Evolutionary conservation across 176 grass and related monocot species (phyloP).

Genomic region (Puya raimondii): DNA sequence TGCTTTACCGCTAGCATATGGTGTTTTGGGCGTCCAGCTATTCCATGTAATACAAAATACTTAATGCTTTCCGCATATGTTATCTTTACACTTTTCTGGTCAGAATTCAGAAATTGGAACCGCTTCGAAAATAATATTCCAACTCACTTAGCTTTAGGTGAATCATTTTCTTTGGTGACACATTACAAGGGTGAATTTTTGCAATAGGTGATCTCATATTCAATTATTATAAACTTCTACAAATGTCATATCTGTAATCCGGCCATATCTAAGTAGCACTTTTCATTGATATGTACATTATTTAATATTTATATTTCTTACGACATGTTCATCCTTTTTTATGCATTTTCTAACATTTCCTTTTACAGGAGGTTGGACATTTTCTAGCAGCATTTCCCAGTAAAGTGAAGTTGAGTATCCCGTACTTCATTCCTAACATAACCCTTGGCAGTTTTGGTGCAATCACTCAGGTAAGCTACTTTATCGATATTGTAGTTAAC

Average conservation of each 20-base stretch:
- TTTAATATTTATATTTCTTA: not conserved
- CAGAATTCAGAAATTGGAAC: not conserved
- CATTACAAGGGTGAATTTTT: too few species aligned
- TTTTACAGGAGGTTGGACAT: conserved; percentile 79
- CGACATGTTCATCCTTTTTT: not conserved
- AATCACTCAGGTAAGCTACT: conserved; percentile 63
- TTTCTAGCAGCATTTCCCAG: conserved; percentile 83
- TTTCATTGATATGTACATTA: not conserved
- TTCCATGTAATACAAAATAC: conserved; percentile 66
- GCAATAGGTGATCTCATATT: not conserved
- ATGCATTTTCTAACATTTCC: conserved; percentile 15
- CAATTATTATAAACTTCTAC: not conserved
- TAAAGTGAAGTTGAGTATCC: conserved; percentile 81
- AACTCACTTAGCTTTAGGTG: too few species aligned
- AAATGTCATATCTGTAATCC: not conserved
- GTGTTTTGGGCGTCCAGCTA: conserved; percentile 77
- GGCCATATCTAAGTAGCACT: not conserved
- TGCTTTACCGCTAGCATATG: conserved; percentile 88
- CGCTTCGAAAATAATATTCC: too few species aligned
- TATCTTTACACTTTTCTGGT: not conserved
- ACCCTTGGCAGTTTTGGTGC: conserved; percentile 88
- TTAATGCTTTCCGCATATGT: not conserved
- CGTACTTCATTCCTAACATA: conserved; percentile 94
- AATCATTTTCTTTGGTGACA: too few species aligned
- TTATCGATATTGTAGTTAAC: too few species aligned